phyloP scores from a whole-genome alignment of 495 filamentous ascomycete genomes.

The Bryoglossum gracile region DNA sequence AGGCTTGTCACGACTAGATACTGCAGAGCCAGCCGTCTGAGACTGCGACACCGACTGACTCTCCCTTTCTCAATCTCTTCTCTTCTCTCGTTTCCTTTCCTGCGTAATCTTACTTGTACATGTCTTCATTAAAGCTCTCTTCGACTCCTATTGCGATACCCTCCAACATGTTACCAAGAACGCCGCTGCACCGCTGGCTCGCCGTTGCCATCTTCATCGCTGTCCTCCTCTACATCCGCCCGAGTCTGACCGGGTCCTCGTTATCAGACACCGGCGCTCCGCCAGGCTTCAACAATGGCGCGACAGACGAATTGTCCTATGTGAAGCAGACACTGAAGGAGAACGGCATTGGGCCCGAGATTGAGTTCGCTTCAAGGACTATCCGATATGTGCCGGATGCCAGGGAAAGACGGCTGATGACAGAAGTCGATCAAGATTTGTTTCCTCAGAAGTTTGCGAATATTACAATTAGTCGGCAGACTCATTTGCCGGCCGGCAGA shows the following conservation, averaged over 20 bases:
- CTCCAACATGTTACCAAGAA: constrained; percentile 11
- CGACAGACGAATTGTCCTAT: constrained; percentile 3
- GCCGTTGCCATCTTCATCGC: constrained; percentile 6
- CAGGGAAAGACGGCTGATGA: constrained; percentile 7
- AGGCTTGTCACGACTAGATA: too few relatives aligned
- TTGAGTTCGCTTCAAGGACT: constrained; percentile 21
- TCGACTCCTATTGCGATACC: too few relatives aligned
- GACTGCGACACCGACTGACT: too few relatives aligned
- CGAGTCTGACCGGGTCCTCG: constrained; percentile 4
- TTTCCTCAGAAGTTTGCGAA: constrained; percentile 16
- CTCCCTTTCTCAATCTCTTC: too few relatives aligned
- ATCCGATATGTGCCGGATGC: constrained; percentile 23
- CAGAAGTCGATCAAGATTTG: constrained; percentile 11
- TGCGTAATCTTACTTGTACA: too few relatives aligned
- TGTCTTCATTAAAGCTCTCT: too few relatives aligned
- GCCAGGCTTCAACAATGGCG: background rate
- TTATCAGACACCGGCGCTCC: background rate
- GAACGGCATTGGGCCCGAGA: constrained; percentile 17
- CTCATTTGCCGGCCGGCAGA: constrained; percentile 2
- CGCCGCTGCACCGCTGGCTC: constrained; percentile 8
- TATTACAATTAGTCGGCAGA: constrained; percentile 6
- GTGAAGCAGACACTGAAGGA: constrained; percentile 14
- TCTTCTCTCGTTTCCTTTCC: too few relatives aligned
- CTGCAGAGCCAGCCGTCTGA: too few relatives aligned
- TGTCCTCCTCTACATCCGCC: constrained; percentile 8